These are phyloP conservation scores for Avena atlantica DNA, from an alignment of 176 grass and related monocot species.

Conservation along the genomic window DNA sequence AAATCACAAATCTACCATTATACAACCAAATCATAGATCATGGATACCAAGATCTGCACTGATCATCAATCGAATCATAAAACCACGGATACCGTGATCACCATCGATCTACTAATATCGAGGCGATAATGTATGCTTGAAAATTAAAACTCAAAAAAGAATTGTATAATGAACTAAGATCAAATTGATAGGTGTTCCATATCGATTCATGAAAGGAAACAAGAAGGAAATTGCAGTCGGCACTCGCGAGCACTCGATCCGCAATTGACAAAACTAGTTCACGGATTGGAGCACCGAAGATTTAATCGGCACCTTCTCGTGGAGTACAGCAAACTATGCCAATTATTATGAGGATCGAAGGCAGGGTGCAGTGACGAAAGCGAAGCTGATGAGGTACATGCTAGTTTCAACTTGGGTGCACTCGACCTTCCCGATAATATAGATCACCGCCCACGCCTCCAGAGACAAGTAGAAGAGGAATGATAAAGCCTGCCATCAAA, in stretches of 20 bases:
- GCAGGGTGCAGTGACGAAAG: slow-evolving; percentile 9
- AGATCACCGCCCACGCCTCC: background rate
- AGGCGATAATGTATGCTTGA: background rate
- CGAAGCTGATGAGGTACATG: background rate
- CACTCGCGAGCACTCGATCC: background rate
- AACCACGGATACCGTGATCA: background rate
- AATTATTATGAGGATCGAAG: background rate
- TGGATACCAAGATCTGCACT: background rate
- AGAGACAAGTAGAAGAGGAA: background rate
- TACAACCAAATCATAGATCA: background rate
- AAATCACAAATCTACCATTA: background rate
- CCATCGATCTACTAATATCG: background rate
- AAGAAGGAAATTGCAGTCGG: background rate
- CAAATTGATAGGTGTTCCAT: background rate
- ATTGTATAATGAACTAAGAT: background rate
- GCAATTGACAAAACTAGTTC: background rate
- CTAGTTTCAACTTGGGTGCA: background rate
- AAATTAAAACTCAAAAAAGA: background rate
- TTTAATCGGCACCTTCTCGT: background rate
- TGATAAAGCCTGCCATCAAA: background rate
- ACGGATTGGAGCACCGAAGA: background rate
- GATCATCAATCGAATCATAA: background rate
- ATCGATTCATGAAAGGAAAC: background rate
- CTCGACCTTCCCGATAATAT: background rate
- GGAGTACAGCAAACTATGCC: background rate